phyloP scores from a whole-genome alignment of 1,284 basidiomycete genomes.

The Sphaerobolus stellatus region DNA sequence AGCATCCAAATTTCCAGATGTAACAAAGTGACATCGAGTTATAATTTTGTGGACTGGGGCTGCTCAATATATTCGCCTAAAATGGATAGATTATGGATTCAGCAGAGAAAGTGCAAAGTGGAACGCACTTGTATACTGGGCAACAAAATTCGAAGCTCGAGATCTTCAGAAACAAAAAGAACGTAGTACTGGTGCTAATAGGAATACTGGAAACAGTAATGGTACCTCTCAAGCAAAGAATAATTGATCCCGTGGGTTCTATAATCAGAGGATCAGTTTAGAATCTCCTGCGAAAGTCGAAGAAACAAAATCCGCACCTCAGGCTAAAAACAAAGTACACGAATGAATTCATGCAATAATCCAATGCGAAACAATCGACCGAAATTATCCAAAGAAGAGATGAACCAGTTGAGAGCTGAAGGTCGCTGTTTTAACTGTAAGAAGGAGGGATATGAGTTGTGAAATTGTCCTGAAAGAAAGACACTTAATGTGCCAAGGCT shows the following conservation, averaged over 20 bases:
- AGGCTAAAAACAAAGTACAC: not conserved
- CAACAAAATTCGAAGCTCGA: not conserved
- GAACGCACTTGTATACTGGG: not conserved
- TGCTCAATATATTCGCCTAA: not conserved
- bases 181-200: not conserved
- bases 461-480: not conserved
- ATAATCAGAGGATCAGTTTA: not conserved
- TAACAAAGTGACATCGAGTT: not conserved
- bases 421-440: not conserved
- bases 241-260: too few species aligned
- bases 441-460: not conserved
- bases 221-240: too few species aligned
- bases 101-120: not conserved
- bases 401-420: not conserved
- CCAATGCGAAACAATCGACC: not conserved
- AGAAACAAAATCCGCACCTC: too few species aligned
- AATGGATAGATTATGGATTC: not conserved
- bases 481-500: not conserved
- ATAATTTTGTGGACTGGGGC: not conserved
- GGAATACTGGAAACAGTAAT: too few species aligned
- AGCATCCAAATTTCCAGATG: not conserved
- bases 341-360: not conserved
- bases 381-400: not conserved
- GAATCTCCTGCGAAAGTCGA: not conserved
- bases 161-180: not conserved